These are phyloP conservation scores for Sesbania bispinosa DNA, from an alignment of 306 rosid genomes.

Conservation along the genomic window DNA sequence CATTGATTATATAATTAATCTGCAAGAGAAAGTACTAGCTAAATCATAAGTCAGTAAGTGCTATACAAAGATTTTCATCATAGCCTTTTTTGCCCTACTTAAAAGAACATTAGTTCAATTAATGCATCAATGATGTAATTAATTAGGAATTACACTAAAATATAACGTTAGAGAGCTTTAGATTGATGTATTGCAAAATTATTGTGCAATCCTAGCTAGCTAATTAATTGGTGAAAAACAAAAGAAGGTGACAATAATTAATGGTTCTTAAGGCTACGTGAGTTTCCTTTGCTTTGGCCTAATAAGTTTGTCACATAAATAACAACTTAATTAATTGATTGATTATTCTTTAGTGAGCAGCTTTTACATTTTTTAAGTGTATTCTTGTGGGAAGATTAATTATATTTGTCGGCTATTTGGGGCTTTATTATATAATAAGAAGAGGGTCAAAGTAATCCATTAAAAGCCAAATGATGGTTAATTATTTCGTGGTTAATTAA, in stretches of 20 bases:
- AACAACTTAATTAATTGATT: neutral
- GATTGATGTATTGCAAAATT: slow-evolving; percentile 25
- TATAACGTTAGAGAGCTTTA: slow-evolving; percentile 19
- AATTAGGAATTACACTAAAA: neutral
- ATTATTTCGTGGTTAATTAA: slow-evolving; percentile 37
- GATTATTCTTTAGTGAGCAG: slow-evolving; percentile 12
- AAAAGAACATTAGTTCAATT: neutral
- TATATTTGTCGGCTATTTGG: slow-evolving; percentile 28
- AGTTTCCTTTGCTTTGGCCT: slow-evolving; percentile 19
- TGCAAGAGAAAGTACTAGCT: neutral
- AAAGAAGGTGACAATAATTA: slow-evolving; percentile 12
- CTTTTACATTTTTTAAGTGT: slow-evolving; percentile 5
- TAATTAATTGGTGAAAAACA: slow-evolving; percentile 13
- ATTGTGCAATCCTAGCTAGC: slow-evolving; percentile 33
- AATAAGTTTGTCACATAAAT: neutral
- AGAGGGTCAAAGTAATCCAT: slow-evolving; percentile 32
- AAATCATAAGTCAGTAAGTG: slow-evolving; percentile 1
- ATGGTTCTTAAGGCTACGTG: slow-evolving; percentile 17
- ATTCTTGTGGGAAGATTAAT: slow-evolving; percentile 19
- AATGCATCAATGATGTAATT: slow-evolving; percentile 19
- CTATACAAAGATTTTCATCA: neutral
- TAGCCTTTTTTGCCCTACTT: neutral
- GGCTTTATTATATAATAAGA: slow-evolving; percentile 25
- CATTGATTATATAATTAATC: neutral
- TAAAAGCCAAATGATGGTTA: slow-evolving; percentile 50